Base-by-base conservation (phyloP, 2,329 filamentous ascomycete genomes). In the Aspergillus sp. region DNA sequence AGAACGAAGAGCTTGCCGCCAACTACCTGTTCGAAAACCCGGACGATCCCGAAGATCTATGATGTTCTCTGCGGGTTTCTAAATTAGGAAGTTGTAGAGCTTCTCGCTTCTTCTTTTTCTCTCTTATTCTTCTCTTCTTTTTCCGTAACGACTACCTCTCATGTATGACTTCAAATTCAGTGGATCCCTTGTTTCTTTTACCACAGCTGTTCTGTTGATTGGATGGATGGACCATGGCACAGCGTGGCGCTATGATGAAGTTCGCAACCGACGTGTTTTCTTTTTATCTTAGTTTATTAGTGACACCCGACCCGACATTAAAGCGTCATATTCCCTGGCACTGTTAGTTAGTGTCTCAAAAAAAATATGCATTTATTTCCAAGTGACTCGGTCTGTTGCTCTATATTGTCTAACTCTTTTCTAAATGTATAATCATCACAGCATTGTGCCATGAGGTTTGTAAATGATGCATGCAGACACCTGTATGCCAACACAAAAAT, bases 11-110 rank as follows among this genome's bases (percentile, higher is more conserved):
- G 71, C 78, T 98, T 44, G 93, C 93, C 0, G 93, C 93, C 54
- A 98, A 98, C 72, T 97, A 96, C 70, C 77, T 98, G 50, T 98
- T 98, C 64, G 93, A 98, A 60, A 89, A 97, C 72, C 90, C 90
- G 7, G 89, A 94, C 51, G 90, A 96, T 42, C 84, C 87, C 33
- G 66, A 72, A 43, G 65, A 71, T 29, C 52, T 56, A 52, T 65
- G 54, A 55, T 49, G 53, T 42, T 41, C 41, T 28, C 43, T 8
- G 29, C 19, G 30, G 34, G 34, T 3, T 26, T 39, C 34, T 36
- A 12, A 19, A 39, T 5, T 12, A 39, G 36, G 36, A 39, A 39
- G 36, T 26, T 39, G 36, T 39, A 26, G 34, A 36, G 5, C 9
- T 9, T 9, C 33, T 34, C 19, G 19, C 19, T 19, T 19, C 19